These are phyloP conservation scores for Microcera coccophila DNA, from an alignment of 2,329 filamentous ascomycete genomes.

Conservation along the genomic window DNA sequence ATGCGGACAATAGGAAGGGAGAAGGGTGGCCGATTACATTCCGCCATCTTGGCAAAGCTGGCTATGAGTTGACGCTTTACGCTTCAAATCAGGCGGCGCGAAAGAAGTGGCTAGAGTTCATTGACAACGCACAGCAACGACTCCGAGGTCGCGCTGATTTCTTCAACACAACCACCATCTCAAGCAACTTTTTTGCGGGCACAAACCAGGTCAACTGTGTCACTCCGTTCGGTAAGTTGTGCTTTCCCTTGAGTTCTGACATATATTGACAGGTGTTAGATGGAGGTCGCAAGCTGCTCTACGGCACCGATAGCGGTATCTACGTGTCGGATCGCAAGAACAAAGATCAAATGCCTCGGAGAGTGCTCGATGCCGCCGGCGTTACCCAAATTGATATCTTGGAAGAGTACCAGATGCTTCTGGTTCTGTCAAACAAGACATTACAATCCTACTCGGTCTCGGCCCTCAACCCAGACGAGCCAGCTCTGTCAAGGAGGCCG, in stretches of 20 bases:
- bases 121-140: constrained; percentile 84
- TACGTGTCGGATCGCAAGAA: constrained; percentile 88
- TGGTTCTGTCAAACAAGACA: constrained; percentile 91
- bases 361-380: constrained; percentile 78
- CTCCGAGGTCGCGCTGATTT: constrained; percentile 85
- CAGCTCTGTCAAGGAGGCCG: constrained; percentile 73
- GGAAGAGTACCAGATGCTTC: constrained; percentile 87
- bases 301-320: constrained; percentile 90
- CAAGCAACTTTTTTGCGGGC: constrained; percentile 56
- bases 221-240: constrained; percentile 73
- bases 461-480: constrained; percentile 80
- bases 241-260: constrained; percentile 1
- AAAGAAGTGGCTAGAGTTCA: constrained; percentile 96
- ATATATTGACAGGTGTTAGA: constrained; percentile 49
- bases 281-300: constrained; percentile 89
- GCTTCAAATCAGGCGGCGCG: constrained; percentile 80
- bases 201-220: constrained; percentile 90
- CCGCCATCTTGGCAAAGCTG: constrained; percentile 89
- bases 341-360: constrained; percentile 74
- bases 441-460: constrained; percentile 85
- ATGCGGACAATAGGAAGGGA: constrained; percentile 53
- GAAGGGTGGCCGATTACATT: constrained; percentile 95
- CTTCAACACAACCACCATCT: constrained; percentile 69
- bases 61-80: constrained; percentile 87
- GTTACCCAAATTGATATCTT: constrained; percentile 96